phyloP scores from a whole-genome alignment of 768 basidiomycete species.

The Gloeophyllum trabeum region DNA sequence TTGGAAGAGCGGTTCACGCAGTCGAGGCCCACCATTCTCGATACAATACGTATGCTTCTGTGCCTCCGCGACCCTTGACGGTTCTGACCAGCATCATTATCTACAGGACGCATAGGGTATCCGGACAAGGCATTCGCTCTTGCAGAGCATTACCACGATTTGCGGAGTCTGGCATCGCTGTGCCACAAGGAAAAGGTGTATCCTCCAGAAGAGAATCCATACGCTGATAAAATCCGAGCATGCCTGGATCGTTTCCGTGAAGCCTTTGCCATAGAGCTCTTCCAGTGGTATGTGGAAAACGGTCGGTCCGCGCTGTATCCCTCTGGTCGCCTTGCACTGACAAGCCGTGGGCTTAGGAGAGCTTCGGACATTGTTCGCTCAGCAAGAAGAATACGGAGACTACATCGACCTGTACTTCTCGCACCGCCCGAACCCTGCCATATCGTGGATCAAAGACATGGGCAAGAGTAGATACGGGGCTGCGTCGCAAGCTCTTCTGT shows the following conservation, averaged over 20 bases:
- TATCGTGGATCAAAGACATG: constrained; percentile 87
- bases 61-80: background rate
- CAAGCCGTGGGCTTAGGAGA: constrained; percentile 69
- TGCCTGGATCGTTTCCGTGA: constrained; percentile 77
- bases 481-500: constrained; percentile 53
- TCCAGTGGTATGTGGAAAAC: constrained; percentile 87
- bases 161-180: constrained; percentile 72
- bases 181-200: constrained; percentile 61
- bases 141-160: constrained; percentile 83
- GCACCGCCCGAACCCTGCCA: constrained; percentile 38
- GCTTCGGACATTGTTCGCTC: constrained; percentile 70
- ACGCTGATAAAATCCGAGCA: constrained; percentile 45
- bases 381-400: constrained; percentile 46
- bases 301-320: constrained; percentile 30
- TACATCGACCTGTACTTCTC: constrained; percentile 71
- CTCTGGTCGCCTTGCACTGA: no score
- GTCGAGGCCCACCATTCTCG: constrained; percentile 67
- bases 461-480: constrained; percentile 52
- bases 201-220: constrained; percentile 53
- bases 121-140: constrained; percentile 65
- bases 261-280: constrained; percentile 82
- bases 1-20: constrained; percentile 58
- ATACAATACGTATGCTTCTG: constrained; percentile 59
- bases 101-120: constrained; percentile 53
- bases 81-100: background rate